Conservation (phyloP, 192 early-diverging fungal genomes). For the Jimgerdemannia lactiflua region DNA sequence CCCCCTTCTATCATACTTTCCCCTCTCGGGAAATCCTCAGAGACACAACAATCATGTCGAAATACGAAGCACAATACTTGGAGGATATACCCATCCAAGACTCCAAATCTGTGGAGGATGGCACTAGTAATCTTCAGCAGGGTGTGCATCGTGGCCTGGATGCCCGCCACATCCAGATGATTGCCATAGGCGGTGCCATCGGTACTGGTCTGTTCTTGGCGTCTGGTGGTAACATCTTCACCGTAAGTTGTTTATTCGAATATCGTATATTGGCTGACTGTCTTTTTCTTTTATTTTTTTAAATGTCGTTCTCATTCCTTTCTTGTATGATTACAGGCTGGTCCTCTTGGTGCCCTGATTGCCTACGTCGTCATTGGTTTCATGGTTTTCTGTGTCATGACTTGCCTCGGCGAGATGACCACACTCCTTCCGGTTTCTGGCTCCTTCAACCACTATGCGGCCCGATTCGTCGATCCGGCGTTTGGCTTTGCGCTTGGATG, state of each 20-base stretch:
- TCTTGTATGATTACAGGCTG: no score
- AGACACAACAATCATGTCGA: no score
- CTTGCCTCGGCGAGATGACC: constrained; percentile 85
- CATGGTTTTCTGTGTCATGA: constrained; percentile 73
- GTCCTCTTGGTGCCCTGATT: constrained; percentile 44
- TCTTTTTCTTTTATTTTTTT: background rate
- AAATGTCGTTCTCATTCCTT: background rate
- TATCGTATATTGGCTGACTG: background rate
- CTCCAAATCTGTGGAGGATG: no score
- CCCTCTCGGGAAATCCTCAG: no score
- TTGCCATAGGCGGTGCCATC: constrained; percentile 79
- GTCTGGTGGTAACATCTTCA: constrained; percentile 38
- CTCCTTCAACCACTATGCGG: constrained; percentile 75
- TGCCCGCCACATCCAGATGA: constrained; percentile 66
- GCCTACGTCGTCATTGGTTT: constrained; percentile 71
- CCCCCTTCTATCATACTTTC: no score
- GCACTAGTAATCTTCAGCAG: no score
- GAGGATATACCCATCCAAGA: no score
- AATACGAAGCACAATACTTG: no score
- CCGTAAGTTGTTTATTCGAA: constrained; percentile 41
- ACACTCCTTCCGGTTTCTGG: constrained; percentile 82
- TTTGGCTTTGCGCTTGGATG: constrained; percentile 72
- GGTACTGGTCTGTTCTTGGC: constrained; percentile 89
- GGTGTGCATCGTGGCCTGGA: constrained; percentile 54
- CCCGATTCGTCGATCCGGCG: constrained; percentile 84